A percentile compares a stretch with the other conserved stretches of the same genome.
These are phyloP conservation scores for Tricladium varicosporioides DNA, from an alignment of 2,329 filamentous ascomycete species.

Conservation along the genomic window DNA sequence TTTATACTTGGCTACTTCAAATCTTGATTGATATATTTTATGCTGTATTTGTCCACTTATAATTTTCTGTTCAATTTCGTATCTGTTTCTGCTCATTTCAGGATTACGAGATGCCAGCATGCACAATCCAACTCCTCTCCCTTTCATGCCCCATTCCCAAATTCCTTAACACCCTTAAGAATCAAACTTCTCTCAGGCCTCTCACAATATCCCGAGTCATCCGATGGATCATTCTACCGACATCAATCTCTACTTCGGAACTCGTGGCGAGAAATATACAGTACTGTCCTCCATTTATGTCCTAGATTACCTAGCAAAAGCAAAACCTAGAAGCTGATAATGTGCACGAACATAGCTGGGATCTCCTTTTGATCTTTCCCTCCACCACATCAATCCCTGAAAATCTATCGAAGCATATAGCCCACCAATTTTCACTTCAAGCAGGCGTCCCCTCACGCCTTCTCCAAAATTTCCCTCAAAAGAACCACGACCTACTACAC, in stretches of 20 bases:
- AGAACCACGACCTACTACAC: conserved; percentile 39
- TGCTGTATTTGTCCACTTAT: neutral
- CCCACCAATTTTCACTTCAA: conserved; percentile 36
- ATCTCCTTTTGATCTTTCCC: conserved; percentile 46
- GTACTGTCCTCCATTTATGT: neutral
- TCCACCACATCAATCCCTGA: conserved; percentile 29
- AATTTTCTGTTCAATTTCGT: no score
- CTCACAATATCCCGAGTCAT: conserved; percentile 43
- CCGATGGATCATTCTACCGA: conserved; percentile 49
- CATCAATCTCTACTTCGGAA: conserved; percentile 37
- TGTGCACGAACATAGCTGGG: conserved; percentile 35
- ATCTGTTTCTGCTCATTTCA: no score
- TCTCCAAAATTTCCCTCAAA: conserved; percentile 35
- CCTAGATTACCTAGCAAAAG: neutral
- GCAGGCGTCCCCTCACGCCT: conserved; percentile 45
- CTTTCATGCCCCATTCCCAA: conserved; percentile 37
- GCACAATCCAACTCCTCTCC: conserved; percentile 45
- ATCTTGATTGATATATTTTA: neutral
- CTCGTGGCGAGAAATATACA: conserved; percentile 38
- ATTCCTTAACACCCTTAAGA: conserved; percentile 41
- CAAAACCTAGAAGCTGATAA: neutral
- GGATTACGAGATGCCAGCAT: conserved; percentile 50
- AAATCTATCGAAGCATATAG: conserved; percentile 26
- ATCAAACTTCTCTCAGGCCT: conserved; percentile 34
- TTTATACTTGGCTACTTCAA: no score